Conservation (phyloP, 2,329 filamentous ascomycete species). For the Aspergillus viridinutans region DNA sequence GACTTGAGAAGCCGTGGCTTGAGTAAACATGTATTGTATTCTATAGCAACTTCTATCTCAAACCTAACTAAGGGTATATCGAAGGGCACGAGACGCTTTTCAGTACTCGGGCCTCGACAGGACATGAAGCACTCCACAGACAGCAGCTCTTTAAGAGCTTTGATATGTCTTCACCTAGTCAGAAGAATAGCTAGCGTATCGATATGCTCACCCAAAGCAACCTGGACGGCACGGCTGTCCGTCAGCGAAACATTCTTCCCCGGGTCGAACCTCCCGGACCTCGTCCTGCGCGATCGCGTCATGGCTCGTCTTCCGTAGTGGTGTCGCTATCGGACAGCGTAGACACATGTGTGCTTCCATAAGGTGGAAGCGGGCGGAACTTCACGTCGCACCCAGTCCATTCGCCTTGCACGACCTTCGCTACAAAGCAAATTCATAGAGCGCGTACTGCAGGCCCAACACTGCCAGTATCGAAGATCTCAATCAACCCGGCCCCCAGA, state of each 20-base stretch:
- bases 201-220: no score
- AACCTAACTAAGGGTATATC: not conserved
- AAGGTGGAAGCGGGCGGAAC: not conserved
- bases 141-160: no score
- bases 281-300: not conserved
- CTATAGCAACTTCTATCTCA: not conserved
- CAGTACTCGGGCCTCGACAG: not conserved
- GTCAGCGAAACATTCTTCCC: not conserved
- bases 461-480: slow-evolving; percentile 61
- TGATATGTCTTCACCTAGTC: no score
- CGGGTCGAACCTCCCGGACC: not conserved
- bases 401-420: not conserved
- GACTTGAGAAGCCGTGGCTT: not conserved
- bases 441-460: slow-evolving; percentile 53
- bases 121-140: not conserved
- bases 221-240: not conserved
- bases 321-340: not conserved
- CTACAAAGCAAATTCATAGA: slow-evolving; percentile 20
- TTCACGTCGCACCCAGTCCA: not conserved
- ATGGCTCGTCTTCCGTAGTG: not conserved
- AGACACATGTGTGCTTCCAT: not conserved
- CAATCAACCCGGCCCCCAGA: slow-evolving; percentile 56
- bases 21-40: not conserved
- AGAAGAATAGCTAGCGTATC: no score
- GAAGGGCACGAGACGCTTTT: not conserved